Evolutionary conservation across 306 rosid species (phyloP).

Genomic region (Cucurbita maxima): DNA sequence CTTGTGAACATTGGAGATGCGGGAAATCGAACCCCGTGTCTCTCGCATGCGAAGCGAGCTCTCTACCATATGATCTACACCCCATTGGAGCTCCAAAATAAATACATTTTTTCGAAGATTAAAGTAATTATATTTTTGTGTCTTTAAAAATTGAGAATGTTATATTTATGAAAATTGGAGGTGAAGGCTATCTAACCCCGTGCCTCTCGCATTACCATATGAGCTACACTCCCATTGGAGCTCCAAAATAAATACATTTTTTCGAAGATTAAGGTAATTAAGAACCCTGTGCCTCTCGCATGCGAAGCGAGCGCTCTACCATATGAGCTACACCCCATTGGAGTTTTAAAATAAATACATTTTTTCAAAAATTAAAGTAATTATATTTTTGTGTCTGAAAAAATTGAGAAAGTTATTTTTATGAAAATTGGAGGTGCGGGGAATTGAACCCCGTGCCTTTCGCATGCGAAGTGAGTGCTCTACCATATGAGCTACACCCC

Average conservation of each 20-base stretch:
- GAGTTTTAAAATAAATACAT: too few species aligned
- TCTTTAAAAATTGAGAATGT: too few species aligned
- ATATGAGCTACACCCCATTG: conserved; percentile 86
- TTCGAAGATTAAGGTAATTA: too few species aligned
- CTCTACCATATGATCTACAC: conserved; percentile 14
- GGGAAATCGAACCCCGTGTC: conserved; percentile 95
- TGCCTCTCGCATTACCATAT: conserved; percentile 96
- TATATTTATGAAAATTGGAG: too few species aligned
- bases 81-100: too few species aligned
- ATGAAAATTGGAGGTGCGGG: conserved; percentile 66
- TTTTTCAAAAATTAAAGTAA: too few species aligned
- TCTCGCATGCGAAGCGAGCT: conserved; percentile 96
- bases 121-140: too few species aligned
- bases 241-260: too few species aligned
- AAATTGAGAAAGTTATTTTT: too few species aligned
- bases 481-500: conserved; percentile 70
- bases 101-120: too few species aligned
- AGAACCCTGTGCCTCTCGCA: conserved; percentile 84
- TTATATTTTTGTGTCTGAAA: too few species aligned
- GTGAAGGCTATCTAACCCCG: conserved; percentile 94
- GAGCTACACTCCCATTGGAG: conserved; percentile 66
- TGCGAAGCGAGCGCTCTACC: conserved; percentile 99
- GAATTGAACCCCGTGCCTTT: conserved; percentile 99
- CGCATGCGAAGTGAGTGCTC: conserved; percentile 68
- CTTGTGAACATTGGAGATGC: conserved; percentile 54